phyloP scores from a whole-genome alignment of 2,329 filamentous ascomycete genomes.

The Teratosphaeria nubilosa region DNA sequence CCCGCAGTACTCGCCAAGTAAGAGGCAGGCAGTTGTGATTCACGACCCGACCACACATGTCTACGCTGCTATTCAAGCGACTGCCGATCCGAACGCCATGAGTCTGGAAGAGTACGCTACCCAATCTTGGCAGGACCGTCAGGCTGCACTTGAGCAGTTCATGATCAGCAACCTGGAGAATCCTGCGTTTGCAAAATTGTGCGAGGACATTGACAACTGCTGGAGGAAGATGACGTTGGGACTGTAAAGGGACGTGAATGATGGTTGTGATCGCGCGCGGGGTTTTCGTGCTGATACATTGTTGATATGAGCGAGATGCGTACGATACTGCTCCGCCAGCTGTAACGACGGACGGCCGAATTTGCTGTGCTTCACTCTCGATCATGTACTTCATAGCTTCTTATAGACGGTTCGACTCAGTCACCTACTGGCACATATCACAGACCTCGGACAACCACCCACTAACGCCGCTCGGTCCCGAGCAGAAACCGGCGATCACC shows the following conservation, averaged over 20 bases:
- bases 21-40: background rate
- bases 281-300: background rate
- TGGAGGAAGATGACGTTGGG: slow-evolving; percentile 42
- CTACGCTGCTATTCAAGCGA: slow-evolving; percentile 2
- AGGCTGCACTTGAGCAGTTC: slow-evolving; percentile 38
- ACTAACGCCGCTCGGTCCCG: background rate
- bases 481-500: background rate
- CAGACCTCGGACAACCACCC: background rate
- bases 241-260: slow-evolving; percentile 12
- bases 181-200: slow-evolving; percentile 40
- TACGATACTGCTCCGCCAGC: too few species aligned
- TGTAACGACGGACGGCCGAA: too few species aligned
- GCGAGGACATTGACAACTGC: slow-evolving; percentile 39
- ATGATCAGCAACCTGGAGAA: slow-evolving; percentile 42
- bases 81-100: background rate
- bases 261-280: background rate
- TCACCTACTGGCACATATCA: too few species aligned
- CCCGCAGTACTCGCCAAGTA: slow-evolving; percentile 3
- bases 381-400: too few species aligned
- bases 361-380: too few species aligned
- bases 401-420: too few species aligned
- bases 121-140: slow-evolving; percentile 32
- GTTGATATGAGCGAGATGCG: background rate
- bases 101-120: slow-evolving; percentile 26
- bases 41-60: slow-evolving; percentile 2